Evolutionary conservation across 2,329 filamentous ascomycete genomes (phyloP).

Genomic region (Fusarium drepaniforme): DNA sequence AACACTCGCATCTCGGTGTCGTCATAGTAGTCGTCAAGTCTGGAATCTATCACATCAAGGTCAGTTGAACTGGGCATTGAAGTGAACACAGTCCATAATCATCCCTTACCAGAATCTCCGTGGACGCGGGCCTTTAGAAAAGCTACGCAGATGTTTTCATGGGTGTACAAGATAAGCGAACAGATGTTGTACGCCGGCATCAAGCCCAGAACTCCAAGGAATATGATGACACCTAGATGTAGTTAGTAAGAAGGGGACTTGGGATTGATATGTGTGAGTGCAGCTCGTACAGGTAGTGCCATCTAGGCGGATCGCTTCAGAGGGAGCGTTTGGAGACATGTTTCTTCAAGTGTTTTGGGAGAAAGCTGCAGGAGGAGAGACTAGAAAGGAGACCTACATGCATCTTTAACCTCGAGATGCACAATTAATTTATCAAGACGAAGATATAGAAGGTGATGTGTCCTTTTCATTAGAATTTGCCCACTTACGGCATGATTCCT

Average conservation of each 20-base stretch:
- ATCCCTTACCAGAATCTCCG: background rate
- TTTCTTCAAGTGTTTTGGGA: background rate
- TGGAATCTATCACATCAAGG: background rate
- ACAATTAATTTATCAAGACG: background rate
- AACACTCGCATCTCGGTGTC: background rate
- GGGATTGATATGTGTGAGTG: background rate
- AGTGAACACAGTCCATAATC: background rate
- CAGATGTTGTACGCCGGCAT: background rate
- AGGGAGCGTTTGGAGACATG: background rate
- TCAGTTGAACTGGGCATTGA: background rate
- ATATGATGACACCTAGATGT: background rate
- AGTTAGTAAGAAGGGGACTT: background rate
- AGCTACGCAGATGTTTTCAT: no score
- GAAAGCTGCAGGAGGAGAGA: background rate
- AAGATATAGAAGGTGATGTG: background rate
- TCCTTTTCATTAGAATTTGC: background rate
- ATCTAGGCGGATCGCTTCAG: background rate
- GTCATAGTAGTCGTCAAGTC: background rate
- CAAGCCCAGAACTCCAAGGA: background rate
- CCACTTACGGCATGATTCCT: background rate
- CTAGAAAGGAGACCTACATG: background rate
- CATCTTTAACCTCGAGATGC: background rate
- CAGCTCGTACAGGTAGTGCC: background rate
- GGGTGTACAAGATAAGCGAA: background rate
- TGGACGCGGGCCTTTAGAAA: no score